Conservation (phyloP, 177 flowering plant genomes). For the Telopea speciosissima region DNA sequence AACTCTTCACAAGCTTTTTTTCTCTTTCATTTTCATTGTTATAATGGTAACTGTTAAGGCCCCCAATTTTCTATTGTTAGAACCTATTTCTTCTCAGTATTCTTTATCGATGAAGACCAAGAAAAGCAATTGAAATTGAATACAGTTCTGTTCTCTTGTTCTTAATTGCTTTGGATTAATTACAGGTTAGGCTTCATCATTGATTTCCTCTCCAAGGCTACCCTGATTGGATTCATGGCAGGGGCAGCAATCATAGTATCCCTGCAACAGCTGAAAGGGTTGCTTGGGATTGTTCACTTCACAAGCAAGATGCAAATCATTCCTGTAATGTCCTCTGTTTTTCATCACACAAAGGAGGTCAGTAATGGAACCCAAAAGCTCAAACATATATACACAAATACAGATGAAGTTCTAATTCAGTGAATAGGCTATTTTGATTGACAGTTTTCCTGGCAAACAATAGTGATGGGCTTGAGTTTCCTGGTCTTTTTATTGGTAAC, state of each 20-base stretch:
- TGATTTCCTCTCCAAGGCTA: conserved; percentile 59
- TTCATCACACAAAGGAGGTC: conserved; percentile 39
- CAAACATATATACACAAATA: neutral
- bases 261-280: conserved; percentile 64
- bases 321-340: conserved; percentile 45
- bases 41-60: too few relatives aligned
- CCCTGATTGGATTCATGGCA: conserved; percentile 59
- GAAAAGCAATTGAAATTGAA: too few relatives aligned
- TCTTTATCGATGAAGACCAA: too few relatives aligned
- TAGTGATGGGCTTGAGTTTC: conserved; percentile 43
- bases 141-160: neutral
- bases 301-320: conserved; percentile 41
- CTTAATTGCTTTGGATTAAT: neutral
- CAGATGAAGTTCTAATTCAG: neutral
- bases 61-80: too few relatives aligned
- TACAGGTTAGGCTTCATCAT: conserved; percentile 56
- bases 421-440: conserved; percentile 5
- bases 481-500: conserved; percentile 35
- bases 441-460: conserved; percentile 62
- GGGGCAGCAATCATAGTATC: conserved; percentile 57
- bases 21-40: too few relatives aligned
- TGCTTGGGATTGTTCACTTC: conserved; percentile 57
- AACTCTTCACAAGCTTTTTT: neutral
- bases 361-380: neutral
- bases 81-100: too few relatives aligned